Evolutionary conservation across 1,139 yeast genomes (phyloP).

Genomic region (Geotrichum australiense): DNA sequence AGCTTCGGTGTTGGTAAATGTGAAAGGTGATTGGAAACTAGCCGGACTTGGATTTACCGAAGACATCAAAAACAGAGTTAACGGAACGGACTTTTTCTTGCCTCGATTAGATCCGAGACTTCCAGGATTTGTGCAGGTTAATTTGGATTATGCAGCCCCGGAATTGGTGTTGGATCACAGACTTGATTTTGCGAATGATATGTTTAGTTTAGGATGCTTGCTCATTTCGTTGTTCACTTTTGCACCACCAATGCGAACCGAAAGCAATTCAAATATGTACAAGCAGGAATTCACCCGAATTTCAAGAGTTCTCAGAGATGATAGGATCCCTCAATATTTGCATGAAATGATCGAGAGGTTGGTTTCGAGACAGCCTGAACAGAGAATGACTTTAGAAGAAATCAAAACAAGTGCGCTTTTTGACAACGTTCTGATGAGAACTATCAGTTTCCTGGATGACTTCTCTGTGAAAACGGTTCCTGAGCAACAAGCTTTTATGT

Average conservation of each 20-base stretch:
- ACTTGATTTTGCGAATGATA: constrained; percentile 64
- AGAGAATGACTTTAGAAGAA: constrained; percentile 40
- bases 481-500: constrained; percentile 64
- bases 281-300: constrained; percentile 30
- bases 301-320: constrained; percentile 40
- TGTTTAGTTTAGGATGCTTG: constrained; percentile 74
- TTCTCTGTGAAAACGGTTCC: constrained; percentile 64
- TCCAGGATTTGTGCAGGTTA: constrained; percentile 63
- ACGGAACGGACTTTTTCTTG: constrained; percentile 44
- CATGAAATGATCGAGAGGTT: constrained; percentile 37
- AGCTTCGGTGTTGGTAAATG: constrained; percentile 63
- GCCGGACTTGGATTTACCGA: constrained; percentile 63
- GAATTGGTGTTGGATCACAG: constrained; percentile 56
- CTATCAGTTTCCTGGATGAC: constrained; percentile 78
- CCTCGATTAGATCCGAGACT: constrained; percentile 66
- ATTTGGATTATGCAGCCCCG: constrained; percentile 72
- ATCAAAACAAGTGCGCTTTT: constrained; percentile 55
- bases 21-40: constrained; percentile 90
- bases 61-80: constrained; percentile 28
- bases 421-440: constrained; percentile 75
- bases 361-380: constrained; percentile 37
- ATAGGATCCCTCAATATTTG: constrained; percentile 33
- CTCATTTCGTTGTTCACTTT: constrained; percentile 53
- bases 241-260: constrained; percentile 36
- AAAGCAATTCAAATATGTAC: constrained; percentile 34